phyloP scores from a whole-genome alignment of 345 rosid species.

The Murraya paniculata region DNA sequence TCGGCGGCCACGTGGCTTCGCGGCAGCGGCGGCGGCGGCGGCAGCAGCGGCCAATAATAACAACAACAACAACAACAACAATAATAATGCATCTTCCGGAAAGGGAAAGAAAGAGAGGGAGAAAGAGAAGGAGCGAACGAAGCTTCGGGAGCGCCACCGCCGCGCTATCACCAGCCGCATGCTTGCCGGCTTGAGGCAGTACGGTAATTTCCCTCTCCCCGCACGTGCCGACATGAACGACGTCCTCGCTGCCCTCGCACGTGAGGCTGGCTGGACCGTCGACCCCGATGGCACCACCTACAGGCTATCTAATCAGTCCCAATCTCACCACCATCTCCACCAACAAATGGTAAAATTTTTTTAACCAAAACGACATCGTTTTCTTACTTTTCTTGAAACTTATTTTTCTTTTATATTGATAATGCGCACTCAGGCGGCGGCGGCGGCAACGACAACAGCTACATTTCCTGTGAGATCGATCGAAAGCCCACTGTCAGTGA shows the following conservation, averaged over 20 bases:
- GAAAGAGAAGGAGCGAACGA: conserved; percentile 93
- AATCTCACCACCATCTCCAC: neutral
- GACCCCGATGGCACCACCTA: conserved; percentile 90
- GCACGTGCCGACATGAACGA: conserved; percentile 99
- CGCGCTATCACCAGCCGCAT: conserved; percentile 95
- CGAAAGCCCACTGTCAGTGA: conserved; percentile 64
- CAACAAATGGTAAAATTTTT: neutral
- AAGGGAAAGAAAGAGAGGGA: conserved; percentile 87
- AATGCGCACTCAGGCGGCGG: conserved; percentile 26
- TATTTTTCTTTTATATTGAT: neutral
- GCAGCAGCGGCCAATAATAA: too few relatives aligned
- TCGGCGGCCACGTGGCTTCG: conserved; percentile 82
- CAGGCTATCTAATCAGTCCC: conserved; percentile 53
- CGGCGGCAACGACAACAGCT: neutral
- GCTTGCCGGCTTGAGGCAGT: conserved; percentile 92
- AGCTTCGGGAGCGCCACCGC: conserved; percentile 94
- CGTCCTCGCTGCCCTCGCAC: conserved; percentile 94
- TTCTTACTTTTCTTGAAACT: too few relatives aligned
- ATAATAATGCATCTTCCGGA: conserved; percentile 28
- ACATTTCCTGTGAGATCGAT: conserved; percentile 52
- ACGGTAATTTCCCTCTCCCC: conserved; percentile 91
- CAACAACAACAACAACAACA: neutral
- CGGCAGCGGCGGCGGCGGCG: conserved; percentile 48
- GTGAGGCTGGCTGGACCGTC: conserved; percentile 98
- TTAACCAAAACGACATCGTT: neutral